A percentile compares a stretch with the other conserved stretches of the same genome.
These are phyloP conservation scores for Pichia cabralensis DNA, from an alignment of 805 yeast genomes.

Conservation along the genomic window DNA sequence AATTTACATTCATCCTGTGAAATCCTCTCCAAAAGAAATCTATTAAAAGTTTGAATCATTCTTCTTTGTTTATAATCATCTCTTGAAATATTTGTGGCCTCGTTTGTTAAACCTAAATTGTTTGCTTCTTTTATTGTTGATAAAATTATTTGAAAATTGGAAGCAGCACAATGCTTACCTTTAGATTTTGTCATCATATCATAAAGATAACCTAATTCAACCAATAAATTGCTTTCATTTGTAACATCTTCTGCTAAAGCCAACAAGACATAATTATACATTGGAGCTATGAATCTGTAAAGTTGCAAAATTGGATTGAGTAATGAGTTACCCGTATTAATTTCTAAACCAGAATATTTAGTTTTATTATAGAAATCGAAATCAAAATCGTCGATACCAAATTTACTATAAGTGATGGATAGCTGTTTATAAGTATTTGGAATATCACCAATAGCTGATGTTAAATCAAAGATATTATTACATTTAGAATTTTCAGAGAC, in stretches of 20 bases:
- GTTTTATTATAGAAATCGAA: conserved; percentile 77
- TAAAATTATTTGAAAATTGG: conserved; percentile 60
- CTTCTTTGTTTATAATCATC: conserved; percentile 35
- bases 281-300: conserved; percentile 63
- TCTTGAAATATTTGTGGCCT: conserved; percentile 34
- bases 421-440: conserved; percentile 72
- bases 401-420: conserved; percentile 73
- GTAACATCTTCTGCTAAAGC: conserved; percentile 47
- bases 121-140: conserved; percentile 40
- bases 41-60: conserved; percentile 44
- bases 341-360: conserved; percentile 73
- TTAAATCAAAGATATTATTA: conserved; percentile 22
- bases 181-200: conserved; percentile 84
- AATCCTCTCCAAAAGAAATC: conserved; percentile 46
- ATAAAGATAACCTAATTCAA: conserved; percentile 79
- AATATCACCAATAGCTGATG: conserved; percentile 29
- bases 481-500: not conserved
- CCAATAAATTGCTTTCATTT: conserved; percentile 41
- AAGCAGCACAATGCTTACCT: conserved; percentile 70
- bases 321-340: conserved; percentile 69
- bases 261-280: conserved; percentile 55
- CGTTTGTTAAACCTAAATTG: conserved; percentile 41
- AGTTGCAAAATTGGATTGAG: conserved; percentile 74
- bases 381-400: conserved; percentile 92
- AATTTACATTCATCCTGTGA: conserved; percentile 38